phyloP scores from a whole-genome alignment of 345 rosid species.

The Aethionema arabicum region DNA sequence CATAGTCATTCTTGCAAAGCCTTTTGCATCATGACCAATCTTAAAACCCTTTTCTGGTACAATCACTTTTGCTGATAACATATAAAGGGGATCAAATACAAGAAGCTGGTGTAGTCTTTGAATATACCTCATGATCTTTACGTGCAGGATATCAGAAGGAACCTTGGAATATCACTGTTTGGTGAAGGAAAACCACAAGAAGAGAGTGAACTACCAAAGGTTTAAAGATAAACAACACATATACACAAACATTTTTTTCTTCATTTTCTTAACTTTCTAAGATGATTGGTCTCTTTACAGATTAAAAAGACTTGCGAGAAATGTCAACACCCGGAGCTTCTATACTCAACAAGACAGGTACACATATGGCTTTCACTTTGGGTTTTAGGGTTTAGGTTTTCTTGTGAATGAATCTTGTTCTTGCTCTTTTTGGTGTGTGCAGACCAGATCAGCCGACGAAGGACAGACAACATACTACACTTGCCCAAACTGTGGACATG shows the following conservation, averaged over 20 bases:
- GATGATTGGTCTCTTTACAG: slow-evolving; percentile 19
- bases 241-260: not conserved
- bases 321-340: slow-evolving; percentile 40
- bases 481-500: slow-evolving; percentile 36
- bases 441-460: slow-evolving; percentile 39
- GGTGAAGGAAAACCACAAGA: slow-evolving; percentile 25
- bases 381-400: slow-evolving; percentile 6
- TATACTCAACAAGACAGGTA: slow-evolving; percentile 41
- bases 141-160: slow-evolving; percentile 37
- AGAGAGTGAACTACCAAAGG: slow-evolving; percentile 36
- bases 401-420: not conserved
- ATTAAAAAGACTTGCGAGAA: slow-evolving; percentile 39
- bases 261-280: not conserved
- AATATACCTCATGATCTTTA: no score
- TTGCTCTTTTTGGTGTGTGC: not conserved
- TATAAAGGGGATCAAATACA: no score
- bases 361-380: no score
- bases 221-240: not conserved
- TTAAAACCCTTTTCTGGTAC: no score
- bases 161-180: slow-evolving; percentile 33
- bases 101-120: no score
- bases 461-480: slow-evolving; percentile 36
- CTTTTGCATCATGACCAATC: no score
- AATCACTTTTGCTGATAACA: no score
- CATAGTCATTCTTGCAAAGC: no score